A percentile compares a stretch with the other conserved stretches of the same genome.
These are phyloP conservation scores for Stagonosporopsis rhizophila DNA, from an alignment of 2,329 filamentous ascomycete species.

Conservation along the genomic window DNA sequence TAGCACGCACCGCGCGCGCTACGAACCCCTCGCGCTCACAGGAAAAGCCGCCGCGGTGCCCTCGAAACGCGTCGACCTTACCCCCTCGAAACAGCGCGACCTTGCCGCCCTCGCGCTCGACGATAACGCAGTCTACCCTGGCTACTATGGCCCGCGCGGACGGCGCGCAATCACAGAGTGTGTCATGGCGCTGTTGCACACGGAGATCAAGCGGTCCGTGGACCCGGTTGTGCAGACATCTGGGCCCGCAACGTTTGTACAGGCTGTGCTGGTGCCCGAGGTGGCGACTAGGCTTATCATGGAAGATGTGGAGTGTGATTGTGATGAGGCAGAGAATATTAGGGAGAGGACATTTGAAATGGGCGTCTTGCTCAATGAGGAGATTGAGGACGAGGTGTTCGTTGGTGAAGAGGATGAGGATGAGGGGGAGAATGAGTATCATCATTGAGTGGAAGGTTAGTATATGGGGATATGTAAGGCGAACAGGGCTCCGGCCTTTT, in stretches of 20 bases:
- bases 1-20: slow-evolving; percentile 25
- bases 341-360: slow-evolving; percentile 71
- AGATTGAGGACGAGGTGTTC: slow-evolving; percentile 61
- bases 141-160: slow-evolving; percentile 84
- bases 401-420: slow-evolving; percentile 24
- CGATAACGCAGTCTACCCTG: slow-evolving; percentile 47
- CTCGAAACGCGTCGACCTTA: slow-evolving; percentile 52
- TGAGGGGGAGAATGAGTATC: slow-evolving; percentile 26
- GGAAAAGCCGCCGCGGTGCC: slow-evolving; percentile 37
- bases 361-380: slow-evolving; percentile 72
- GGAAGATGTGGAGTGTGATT: slow-evolving; percentile 60
- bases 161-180: slow-evolving; percentile 70
- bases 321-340: slow-evolving; percentile 60
- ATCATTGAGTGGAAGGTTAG: neutral
- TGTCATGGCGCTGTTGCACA: slow-evolving; percentile 36
- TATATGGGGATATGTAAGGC: too few relatives aligned
- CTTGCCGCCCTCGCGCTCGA: slow-evolving; percentile 29
- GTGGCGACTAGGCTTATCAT: slow-evolving; percentile 62
- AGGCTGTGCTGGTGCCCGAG: slow-evolving; percentile 73
- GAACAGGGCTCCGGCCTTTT: neutral
- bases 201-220: slow-evolving; percentile 33
- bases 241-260: slow-evolving; percentile 46
- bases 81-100: slow-evolving; percentile 48
- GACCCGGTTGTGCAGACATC: slow-evolving; percentile 43
- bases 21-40: slow-evolving; percentile 32